phyloP scores from a whole-genome alignment of 306 rosid species.

The Vachellia pachyceras region DNA sequence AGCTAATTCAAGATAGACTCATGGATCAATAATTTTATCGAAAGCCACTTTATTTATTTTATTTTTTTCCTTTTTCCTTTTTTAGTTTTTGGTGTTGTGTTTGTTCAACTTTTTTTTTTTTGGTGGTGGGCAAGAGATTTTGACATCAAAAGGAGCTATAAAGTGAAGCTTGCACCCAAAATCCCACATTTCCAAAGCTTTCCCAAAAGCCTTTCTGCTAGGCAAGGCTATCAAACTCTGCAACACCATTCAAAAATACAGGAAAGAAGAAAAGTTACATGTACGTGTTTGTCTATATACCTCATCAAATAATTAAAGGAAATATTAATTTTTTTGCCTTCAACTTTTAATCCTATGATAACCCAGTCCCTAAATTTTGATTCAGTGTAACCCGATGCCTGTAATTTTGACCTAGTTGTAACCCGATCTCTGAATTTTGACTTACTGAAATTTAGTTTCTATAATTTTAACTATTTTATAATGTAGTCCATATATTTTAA shows the following conservation, averaged over 20 bases:
- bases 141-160: slow-evolving; percentile 57
- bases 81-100: background rate
- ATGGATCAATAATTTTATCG: slow-evolving; percentile 22
- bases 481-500: too few species aligned
- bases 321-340: too few species aligned
- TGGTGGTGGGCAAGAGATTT: slow-evolving; percentile 33
- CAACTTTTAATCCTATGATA: too few species aligned
- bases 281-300: too few species aligned
- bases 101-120: too few species aligned
- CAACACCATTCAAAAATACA: slow-evolving; percentile 18
- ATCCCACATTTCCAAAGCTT: slow-evolving; percentile 50
- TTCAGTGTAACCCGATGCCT: too few species aligned
- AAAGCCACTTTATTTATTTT: slow-evolving; percentile 15
- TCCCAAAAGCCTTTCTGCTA: slow-evolving; percentile 14
- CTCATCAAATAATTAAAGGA: too few species aligned
- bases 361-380: too few species aligned
- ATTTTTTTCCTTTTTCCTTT: background rate
- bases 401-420: too few species aligned
- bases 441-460: too few species aligned
- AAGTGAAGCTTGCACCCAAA: slow-evolving; percentile 52
- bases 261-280: background rate
- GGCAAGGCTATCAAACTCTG: background rate
- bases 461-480: too few species aligned
- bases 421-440: too few species aligned
- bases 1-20: background rate